A percentile compares a stretch with the other conserved stretches of the same genome.
These are phyloP conservation scores for Aspergillus amoenus DNA, from an alignment of 2,329 filamentous ascomycete genomes.

Conservation along the genomic window DNA sequence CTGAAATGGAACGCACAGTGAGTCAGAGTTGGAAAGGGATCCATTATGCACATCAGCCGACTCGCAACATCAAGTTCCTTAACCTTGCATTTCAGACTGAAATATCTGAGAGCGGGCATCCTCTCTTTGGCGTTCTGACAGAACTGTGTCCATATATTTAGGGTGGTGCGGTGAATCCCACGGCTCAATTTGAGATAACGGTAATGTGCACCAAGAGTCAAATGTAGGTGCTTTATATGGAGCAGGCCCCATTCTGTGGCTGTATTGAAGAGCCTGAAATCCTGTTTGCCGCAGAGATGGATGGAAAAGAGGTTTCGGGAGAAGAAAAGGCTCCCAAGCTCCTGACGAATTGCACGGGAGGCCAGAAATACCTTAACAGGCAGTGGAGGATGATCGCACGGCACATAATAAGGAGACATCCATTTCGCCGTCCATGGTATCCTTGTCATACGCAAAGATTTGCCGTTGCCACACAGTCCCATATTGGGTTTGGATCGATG, in stretches of 20 bases:
- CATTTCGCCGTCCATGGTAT: slow-evolving; percentile 5
- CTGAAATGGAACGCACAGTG: slow-evolving; percentile 24
- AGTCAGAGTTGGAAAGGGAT: slow-evolving; percentile 22
- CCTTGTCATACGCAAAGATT: slow-evolving; percentile 5
- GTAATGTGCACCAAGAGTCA: slow-evolving; percentile 21
- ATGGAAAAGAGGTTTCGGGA: slow-evolving; percentile 18
- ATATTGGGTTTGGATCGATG: slow-evolving; percentile 4
- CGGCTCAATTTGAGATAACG: slow-evolving; percentile 18
- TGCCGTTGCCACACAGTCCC: not conserved
- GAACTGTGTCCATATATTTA: slow-evolving; percentile 22
- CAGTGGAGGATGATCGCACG: slow-evolving; percentile 20
- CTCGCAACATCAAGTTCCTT: slow-evolving; percentile 18
- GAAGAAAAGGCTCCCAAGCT: slow-evolving; percentile 19
- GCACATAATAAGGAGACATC: slow-evolving; percentile 5
- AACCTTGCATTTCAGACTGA: slow-evolving; percentile 26
- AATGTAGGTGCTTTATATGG: slow-evolving; percentile 18
- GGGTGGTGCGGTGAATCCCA: slow-evolving; percentile 14
- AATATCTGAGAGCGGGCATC: slow-evolving; percentile 20
- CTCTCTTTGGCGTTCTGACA: slow-evolving; percentile 11
- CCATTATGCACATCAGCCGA: slow-evolving; percentile 16
- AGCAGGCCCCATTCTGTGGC: slow-evolving; percentile 15
- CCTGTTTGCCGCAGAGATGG: slow-evolving; percentile 12
- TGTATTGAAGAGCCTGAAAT: slow-evolving; percentile 15
- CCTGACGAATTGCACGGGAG: slow-evolving; percentile 17
- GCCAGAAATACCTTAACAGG: slow-evolving; percentile 18